Conservation (phyloP, 2,329 filamentous ascomycete species). For the Pyricularia sp. region DNA sequence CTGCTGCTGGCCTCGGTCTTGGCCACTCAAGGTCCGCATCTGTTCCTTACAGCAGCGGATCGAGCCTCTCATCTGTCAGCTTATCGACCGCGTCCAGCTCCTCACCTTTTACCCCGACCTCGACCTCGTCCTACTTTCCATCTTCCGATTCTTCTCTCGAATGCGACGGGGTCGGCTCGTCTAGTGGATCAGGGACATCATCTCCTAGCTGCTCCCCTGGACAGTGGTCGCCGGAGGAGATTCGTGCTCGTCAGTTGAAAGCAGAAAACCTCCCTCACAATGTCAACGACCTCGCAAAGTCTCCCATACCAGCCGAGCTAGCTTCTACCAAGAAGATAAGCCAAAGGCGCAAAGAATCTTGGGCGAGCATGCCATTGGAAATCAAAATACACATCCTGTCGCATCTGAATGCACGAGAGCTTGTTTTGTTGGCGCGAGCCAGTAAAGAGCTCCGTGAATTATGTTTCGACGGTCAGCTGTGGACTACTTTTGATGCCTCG, state of each 20-base stretch:
- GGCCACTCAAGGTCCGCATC: constrained; percentile 49
- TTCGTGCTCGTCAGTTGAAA: background rate
- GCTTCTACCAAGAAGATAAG: background rate
- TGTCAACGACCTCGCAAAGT: constrained; percentile 21
- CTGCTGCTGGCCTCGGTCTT: constrained; percentile 49
- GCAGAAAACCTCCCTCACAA: background rate
- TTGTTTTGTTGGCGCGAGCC: constrained; percentile 65
- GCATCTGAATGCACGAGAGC: constrained; percentile 65
- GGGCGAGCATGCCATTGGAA: constrained; percentile 71
- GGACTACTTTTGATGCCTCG: constrained; percentile 72
- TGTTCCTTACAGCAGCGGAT: constrained; percentile 49
- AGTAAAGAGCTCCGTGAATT: constrained; percentile 66
- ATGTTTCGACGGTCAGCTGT: constrained; percentile 92
- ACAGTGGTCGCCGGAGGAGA: background rate
- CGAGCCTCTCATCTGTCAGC: constrained; percentile 41
- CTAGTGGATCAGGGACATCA: background rate
- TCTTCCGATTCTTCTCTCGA: background rate
- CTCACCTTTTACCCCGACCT: constrained; percentile 5
- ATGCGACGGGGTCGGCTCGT: background rate
- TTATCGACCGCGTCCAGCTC: constrained; percentile 25
- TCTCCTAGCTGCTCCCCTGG: background rate
- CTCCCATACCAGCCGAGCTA: constrained; percentile 51
- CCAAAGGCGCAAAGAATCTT: constrained; percentile 20
- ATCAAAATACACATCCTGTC: constrained; percentile 65
- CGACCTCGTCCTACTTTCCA: background rate